Base-by-base conservation (phyloP, 2,329 filamentous ascomycete species). In the Venturia aucupariae region DNA sequence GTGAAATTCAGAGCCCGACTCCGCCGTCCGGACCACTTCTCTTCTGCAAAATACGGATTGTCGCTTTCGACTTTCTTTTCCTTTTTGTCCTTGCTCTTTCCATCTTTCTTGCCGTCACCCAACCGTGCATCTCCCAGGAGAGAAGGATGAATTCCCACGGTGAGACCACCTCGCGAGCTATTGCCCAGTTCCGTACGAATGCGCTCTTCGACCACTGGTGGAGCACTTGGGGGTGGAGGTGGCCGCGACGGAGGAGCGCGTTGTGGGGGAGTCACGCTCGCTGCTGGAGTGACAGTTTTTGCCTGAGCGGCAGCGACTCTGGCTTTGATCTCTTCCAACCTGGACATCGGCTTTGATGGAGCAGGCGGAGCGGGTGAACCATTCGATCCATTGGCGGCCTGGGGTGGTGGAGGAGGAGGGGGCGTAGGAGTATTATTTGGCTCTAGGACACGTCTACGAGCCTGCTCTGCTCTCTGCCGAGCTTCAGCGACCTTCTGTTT, bases 131-230 rank as follows among this genome's bases (percentile, higher is more conserved):
- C 61, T n/a, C 78, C 78, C 61, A 86, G 75, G 57, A 96, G 80
- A 8, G 89, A 89, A 39, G 91, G 90, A 72, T 93, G 90, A 64
- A 93, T 79, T 35, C 88, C 89, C 35, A 91, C 86, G 68, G 89
- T 88, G 57, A 92, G 76, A 24, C 89, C 89, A 65, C 89, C 89
- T 69, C 82, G 78, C 55, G 80, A 88, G 66, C 74, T 75, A 11
- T 76, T 75, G 67, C 77, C 38, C 27, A 38, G 19, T 8, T 63
- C 70, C 32, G 75, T 75, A 72, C 84, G 80, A 68, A 80, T 81
- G 63, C 76, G 75, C 32, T 76, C 74, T 64, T 71, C 76, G 30
- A 73, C 72, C 35, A 67, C 69, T 65, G 72, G 65, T n/a, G 75
- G 71, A 11, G 76, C 70, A 51, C 69, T 69, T 66, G 78, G 66